Percentiles rank a stretch among this genome's conserved stretches.
phyloP scores from a whole-genome alignment of 108 stramenopile species.

The Cyclostephanos tholiformis region DNA sequence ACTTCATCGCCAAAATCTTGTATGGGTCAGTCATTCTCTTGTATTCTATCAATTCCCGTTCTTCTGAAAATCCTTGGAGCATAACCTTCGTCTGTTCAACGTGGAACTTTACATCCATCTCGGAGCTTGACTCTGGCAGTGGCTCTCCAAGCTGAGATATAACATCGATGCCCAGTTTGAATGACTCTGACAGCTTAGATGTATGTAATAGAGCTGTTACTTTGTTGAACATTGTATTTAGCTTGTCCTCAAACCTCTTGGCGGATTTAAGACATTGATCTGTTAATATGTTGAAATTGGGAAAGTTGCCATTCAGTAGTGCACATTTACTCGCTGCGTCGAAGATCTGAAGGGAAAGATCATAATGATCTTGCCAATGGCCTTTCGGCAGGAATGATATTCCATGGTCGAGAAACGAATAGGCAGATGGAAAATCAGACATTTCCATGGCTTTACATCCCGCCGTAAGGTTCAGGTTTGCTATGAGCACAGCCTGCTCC shows the following conservation, averaged over 20 bases:
- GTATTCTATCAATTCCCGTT: conserved; percentile 11
- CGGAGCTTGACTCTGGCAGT: not conserved
- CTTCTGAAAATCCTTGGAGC: not conserved
- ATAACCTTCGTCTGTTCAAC: not conserved
- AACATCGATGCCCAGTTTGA: not conserved
- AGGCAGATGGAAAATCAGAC: conserved; percentile 34
- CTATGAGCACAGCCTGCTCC: not conserved
- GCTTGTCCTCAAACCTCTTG: conserved; percentile 12
- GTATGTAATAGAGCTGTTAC: not conserved
- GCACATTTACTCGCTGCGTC: conserved; percentile 1
- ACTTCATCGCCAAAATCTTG: conserved; percentile 31
- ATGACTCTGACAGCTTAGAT: conserved; percentile 9
- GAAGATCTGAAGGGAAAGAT: conserved; percentile 1
- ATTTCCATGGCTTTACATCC: conserved; percentile 33
- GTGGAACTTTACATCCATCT: not conserved
- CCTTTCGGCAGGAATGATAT: conserved; percentile 23
- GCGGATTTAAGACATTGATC: conserved; percentile 2
- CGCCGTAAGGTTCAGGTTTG: conserved; percentile 20
- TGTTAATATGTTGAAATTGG: not conserved
- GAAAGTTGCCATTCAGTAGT: not conserved
- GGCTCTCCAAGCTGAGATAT: not conserved
- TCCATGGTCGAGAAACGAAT: conserved; percentile 25
- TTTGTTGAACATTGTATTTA: not conserved
- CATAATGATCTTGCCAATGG: conserved; percentile 29
- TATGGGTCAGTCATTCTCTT: conserved; percentile 16